Percentiles rank a stretch among this genome's conserved stretches.
Conservation (phyloP, 176 grass and related monocot species). For the Ananas comosus region DNA sequence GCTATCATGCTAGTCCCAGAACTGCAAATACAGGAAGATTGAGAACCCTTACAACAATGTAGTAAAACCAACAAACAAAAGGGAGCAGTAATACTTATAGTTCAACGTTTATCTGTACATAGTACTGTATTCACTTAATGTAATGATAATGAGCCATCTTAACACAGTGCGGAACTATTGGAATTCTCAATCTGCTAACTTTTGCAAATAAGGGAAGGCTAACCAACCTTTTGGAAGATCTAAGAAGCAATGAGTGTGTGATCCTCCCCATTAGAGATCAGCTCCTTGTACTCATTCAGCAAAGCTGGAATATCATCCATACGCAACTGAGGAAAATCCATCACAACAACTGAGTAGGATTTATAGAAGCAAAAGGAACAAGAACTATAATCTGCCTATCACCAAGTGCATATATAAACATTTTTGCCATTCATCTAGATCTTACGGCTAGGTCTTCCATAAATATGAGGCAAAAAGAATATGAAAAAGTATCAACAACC, state of each 20-base stretch:
- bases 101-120: background rate
- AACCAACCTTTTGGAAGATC: background rate
- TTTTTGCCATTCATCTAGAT: background rate
- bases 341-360: background rate
- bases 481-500: background rate
- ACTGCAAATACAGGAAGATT: too few species aligned
- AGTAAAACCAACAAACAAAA: too few species aligned
- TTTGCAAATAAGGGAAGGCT: background rate
- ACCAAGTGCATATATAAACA: background rate
- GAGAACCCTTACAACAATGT: too few species aligned
- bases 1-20: too few species aligned
- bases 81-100: too few species aligned
- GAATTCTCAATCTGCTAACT: background rate
- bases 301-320: slow-evolving; percentile 79
- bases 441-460: too few species aligned
- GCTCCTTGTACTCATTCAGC: slow-evolving; percentile 55
- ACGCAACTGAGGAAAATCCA: slow-evolving; percentile 40
- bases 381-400: slow-evolving; percentile 7
- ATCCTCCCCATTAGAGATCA: slow-evolving; percentile 32
- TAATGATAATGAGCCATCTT: background rate
- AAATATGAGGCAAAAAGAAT: background rate
- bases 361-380: background rate
- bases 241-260: background rate
- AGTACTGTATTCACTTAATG: background rate
- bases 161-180: background rate